These are phyloP conservation scores for Maudiozyma turicensis DNA, from an alignment of 805 yeast genomes.

Conservation along the genomic window DNA sequence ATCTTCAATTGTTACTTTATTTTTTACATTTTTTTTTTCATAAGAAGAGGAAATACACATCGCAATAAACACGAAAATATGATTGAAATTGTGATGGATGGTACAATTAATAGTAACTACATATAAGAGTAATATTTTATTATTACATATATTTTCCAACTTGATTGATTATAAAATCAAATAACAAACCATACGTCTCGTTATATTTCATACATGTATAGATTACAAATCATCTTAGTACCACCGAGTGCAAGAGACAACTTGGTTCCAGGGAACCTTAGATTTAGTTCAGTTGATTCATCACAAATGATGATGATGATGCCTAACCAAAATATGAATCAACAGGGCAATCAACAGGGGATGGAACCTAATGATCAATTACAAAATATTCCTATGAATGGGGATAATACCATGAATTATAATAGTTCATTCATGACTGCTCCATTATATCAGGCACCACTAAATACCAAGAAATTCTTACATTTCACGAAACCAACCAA, in stretches of 20 bases:
- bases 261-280: slow-evolving; percentile 12
- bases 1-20: too few relatives aligned
- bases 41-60: too few relatives aligned
- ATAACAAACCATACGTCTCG: too few relatives aligned
- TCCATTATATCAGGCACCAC: slow-evolving; percentile 7
- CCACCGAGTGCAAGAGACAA: slow-evolving; percentile 31
- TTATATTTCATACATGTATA: slow-evolving; percentile 24
- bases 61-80: too few relatives aligned
- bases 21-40: too few relatives aligned
- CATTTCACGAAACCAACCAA: slow-evolving; percentile 47
- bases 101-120: too few relatives aligned
- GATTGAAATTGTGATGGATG: too few relatives aligned
- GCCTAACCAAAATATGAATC: slow-evolving; percentile 7
- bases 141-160: too few relatives aligned
- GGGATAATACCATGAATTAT: background rate
- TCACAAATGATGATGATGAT: slow-evolving; percentile 21
- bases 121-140: too few relatives aligned
- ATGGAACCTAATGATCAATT: slow-evolving; percentile 8
- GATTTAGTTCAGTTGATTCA: slow-evolving; percentile 15
- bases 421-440: slow-evolving; percentile 8
- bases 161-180: too few relatives aligned
- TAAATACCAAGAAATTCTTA: slow-evolving; percentile 43
- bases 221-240: slow-evolving; percentile 36
- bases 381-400: background rate
- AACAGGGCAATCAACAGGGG: slow-evolving; percentile 4